phyloP scores from a whole-genome alignment of 257 asterid genomes.

The Agastache rugosa region DNA sequence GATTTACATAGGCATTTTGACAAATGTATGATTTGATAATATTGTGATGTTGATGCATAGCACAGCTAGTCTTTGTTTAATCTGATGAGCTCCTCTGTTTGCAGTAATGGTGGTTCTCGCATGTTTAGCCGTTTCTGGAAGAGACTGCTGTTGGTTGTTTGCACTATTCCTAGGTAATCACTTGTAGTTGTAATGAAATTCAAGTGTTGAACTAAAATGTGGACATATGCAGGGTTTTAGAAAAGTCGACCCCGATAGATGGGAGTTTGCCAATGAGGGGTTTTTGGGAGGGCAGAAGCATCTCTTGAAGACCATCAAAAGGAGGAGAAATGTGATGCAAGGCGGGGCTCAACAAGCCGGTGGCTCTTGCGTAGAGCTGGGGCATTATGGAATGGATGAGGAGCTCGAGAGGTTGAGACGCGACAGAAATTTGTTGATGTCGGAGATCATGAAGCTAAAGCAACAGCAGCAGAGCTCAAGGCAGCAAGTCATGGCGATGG shows the following conservation, averaged over 20 bases:
- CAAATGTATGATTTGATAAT: background rate
- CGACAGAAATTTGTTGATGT: conserved; percentile 59
- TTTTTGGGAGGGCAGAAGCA: conserved; percentile 92
- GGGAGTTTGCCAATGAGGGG: conserved; percentile 97
- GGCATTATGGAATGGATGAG: conserved; percentile 72
- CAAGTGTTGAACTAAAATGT: conserved; percentile 39
- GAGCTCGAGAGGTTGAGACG: conserved; percentile 69
- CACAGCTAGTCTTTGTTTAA: conserved; percentile 24
- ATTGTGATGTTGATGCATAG: background rate
- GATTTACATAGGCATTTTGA: background rate
- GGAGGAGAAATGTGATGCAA: conserved; percentile 64
- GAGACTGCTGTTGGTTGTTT: conserved; percentile 49
- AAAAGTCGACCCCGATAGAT: conserved; percentile 89
- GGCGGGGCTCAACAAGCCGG: conserved; percentile 52
- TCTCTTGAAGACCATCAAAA: conserved; percentile 76
- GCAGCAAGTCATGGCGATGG: conserved; percentile 59
- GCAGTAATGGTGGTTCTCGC: conserved; percentile 55
- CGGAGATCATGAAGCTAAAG: conserved; percentile 71
- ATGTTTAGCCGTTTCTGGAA: conserved; percentile 47
- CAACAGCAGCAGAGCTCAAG: conserved; percentile 71
- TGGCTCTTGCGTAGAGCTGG: conserved; percentile 63
- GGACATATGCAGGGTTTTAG: conserved; percentile 76
- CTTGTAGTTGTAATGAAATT: conserved; percentile 12
- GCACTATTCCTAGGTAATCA: conserved; percentile 37
- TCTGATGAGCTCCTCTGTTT: conserved; percentile 57